A percentile compares a stretch with the other conserved stretches of the same genome.
Evolutionary conservation across 73 alveolate species (phyloP).

Genomic region (Symbiodinium natans): DNA sequence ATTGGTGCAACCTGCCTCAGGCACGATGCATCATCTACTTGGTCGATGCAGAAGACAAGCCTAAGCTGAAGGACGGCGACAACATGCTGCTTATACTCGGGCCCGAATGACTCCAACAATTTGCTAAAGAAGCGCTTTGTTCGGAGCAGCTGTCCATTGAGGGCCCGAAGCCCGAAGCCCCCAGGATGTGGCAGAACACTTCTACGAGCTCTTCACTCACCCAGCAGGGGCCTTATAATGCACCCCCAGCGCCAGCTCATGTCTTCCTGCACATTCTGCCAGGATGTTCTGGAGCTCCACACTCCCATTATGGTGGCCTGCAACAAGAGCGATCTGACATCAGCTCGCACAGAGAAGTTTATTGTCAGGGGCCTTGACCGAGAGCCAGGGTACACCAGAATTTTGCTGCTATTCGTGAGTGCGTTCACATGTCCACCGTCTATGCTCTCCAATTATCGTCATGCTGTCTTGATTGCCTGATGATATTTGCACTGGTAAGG

Average conservation of each 20-base stretch:
- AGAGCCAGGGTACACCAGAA: background rate
- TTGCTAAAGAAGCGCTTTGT: background rate
- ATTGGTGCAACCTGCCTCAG: too few relatives aligned
- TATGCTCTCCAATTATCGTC: too few relatives aligned
- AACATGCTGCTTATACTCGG: background rate
- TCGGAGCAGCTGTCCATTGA: background rate
- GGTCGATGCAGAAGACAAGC: slow-evolving; percentile 91
- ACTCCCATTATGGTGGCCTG: slow-evolving; percentile 80
- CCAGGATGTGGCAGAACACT: slow-evolving; percentile 93
- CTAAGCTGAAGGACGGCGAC: slow-evolving; percentile 56
- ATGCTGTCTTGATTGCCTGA: too few relatives aligned
- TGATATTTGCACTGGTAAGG: too few relatives aligned
- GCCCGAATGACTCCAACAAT: background rate
- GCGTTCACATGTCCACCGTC: too few relatives aligned
- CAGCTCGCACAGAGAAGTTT: slow-evolving; percentile 82
- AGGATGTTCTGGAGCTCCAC: slow-evolving; percentile 85
- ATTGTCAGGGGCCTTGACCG: slow-evolving; percentile 11
- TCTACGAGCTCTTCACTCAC: slow-evolving; percentile 80
- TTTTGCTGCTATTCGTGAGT: too few relatives aligned
- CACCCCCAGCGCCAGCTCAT: too few relatives aligned
- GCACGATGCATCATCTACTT: slow-evolving; percentile 85
- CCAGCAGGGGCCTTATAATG: background rate
- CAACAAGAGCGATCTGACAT: slow-evolving; percentile 82
- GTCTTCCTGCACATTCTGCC: background rate
- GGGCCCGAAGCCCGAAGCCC: background rate